Conservation (phyloP, 2,329 filamentous ascomycete species). For the Trichothecium sympodiale region DNA sequence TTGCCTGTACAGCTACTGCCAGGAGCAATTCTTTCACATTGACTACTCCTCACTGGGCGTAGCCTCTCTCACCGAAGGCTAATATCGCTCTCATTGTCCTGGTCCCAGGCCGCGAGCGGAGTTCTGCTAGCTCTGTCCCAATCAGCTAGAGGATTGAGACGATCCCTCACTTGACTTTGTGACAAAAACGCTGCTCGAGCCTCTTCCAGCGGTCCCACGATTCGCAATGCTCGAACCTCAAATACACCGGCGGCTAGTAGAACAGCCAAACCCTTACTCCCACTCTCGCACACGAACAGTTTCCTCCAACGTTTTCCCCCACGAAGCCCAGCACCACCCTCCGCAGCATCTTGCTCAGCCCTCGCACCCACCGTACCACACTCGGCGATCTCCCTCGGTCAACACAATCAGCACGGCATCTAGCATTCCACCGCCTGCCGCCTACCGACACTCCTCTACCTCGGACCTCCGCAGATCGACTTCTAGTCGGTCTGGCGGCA, state of each 20-base stretch:
- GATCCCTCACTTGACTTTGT: conserved; percentile 3
- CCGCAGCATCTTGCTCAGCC: conserved; percentile 21
- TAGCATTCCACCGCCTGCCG: conserved; percentile 50
- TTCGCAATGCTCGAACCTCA: conserved; percentile 4
- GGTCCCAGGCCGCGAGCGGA: too few species aligned
- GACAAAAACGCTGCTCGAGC: conserved; percentile 10
- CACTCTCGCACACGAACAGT: conserved; percentile 46
- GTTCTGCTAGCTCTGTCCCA: too few species aligned
- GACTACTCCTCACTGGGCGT: too few species aligned
- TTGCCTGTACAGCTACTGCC: too few species aligned
- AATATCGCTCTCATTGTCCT: too few species aligned
- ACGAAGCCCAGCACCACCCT: conserved; percentile 13
- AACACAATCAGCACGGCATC: conserved; percentile 60
- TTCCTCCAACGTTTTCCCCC: conserved; percentile 42
- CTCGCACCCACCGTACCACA: conserved; percentile 23
- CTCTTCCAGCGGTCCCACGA: not conserved
- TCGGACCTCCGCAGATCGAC: conserved; percentile 63
- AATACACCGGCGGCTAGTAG: conserved; percentile 3
- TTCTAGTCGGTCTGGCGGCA: conserved; percentile 61
- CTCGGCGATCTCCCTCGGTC: conserved; percentile 51
- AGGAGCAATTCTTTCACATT: too few species aligned
- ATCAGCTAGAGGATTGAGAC: too few species aligned
- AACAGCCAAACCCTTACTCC: conserved; percentile 28
- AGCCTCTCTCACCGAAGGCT: too few species aligned
- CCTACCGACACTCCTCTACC: conserved; percentile 43